Conservation (phyloP, 306 rosid species). For the Phaseolus lunatus region DNA sequence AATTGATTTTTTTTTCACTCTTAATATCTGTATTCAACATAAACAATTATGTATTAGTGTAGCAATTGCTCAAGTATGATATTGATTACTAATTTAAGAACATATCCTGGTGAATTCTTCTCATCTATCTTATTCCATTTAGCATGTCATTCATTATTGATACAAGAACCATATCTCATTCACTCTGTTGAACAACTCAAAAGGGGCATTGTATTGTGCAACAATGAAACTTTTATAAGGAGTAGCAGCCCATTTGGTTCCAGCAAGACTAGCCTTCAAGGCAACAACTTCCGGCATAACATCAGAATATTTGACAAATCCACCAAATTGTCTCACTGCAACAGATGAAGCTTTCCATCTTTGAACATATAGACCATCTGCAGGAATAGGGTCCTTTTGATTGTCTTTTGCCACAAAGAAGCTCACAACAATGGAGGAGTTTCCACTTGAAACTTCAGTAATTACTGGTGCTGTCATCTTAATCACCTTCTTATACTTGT, state of each 20-base stretch:
- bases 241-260: slow-evolving; percentile 67
- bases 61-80: too few species aligned
- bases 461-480: slow-evolving; percentile 87
- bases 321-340: slow-evolving; percentile 72
- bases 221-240: slow-evolving; percentile 61
- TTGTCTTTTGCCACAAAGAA: slow-evolving; percentile 72
- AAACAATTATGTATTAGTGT: too few species aligned
- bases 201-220: slow-evolving; percentile 86
- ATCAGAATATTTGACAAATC: slow-evolving; percentile 60
- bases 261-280: slow-evolving; percentile 63
- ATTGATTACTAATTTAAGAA: too few species aligned
- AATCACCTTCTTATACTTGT: slow-evolving; percentile 57
- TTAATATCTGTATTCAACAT: too few species aligned
- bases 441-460: slow-evolving; percentile 62
- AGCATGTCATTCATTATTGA: not conserved
- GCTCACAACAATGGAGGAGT: slow-evolving; percentile 79
- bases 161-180: slow-evolving; percentile 67
- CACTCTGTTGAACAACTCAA: slow-evolving; percentile 66
- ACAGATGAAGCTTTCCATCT: slow-evolving; percentile 62
- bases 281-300: slow-evolving; percentile 70
- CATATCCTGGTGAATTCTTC: too few species aligned
- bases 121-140: too few species aligned
- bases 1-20: too few species aligned
- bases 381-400: slow-evolving; percentile 76
- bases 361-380: slow-evolving; percentile 64